Evolutionary conservation across 2,329 filamentous ascomycete species (phyloP).

Genomic region (Neonectria punicea): DNA sequence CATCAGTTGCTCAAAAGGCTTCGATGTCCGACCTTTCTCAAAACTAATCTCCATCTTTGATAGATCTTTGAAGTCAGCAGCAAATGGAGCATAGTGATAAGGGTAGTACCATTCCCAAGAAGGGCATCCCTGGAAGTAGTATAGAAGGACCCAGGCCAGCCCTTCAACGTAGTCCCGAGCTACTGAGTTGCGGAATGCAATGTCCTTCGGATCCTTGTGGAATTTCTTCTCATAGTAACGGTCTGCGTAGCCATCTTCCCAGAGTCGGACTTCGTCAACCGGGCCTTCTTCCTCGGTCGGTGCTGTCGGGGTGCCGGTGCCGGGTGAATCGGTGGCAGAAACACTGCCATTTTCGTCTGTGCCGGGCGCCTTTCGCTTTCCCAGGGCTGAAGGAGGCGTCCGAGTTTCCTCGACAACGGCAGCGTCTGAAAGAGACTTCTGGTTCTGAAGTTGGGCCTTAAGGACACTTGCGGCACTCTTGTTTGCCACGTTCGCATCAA

Average conservation of each 20-base stretch:
- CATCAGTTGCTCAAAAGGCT: slow-evolving; percentile 97
- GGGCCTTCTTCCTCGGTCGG: slow-evolving; percentile 72
- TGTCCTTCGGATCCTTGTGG: slow-evolving; percentile 80
- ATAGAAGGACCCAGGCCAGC: slow-evolving; percentile 92
- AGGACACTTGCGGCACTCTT: slow-evolving; percentile 93
- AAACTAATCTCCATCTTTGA: slow-evolving; percentile 83
- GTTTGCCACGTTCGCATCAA: slow-evolving; percentile 83
- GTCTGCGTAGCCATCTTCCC: slow-evolving; percentile 95
- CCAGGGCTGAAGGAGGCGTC: slow-evolving; percentile 62
- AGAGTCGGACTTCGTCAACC: slow-evolving; percentile 85
- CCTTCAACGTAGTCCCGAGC: slow-evolving; percentile 94
- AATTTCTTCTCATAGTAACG: slow-evolving; percentile 99
- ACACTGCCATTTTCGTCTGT: slow-evolving; percentile 72
- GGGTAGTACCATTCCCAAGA: slow-evolving; percentile 99
- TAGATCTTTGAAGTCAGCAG: slow-evolving; percentile 90
- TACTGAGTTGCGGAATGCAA: slow-evolving; percentile 88
- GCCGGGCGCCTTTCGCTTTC: slow-evolving; percentile 82
- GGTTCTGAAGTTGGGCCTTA: slow-evolving; percentile 78
- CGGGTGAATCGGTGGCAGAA: slow-evolving; percentile 68
- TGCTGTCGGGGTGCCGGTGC: slow-evolving; percentile 55
- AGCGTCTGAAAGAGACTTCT: slow-evolving; percentile 36
- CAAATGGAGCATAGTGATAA: slow-evolving; percentile 98
- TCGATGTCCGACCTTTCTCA: slow-evolving; percentile 84
- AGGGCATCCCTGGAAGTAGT: slow-evolving; percentile 98
- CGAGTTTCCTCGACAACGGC: slow-evolving; percentile 43